These are phyloP conservation scores for Biscutella laevigata DNA, from an alignment of 441 rosid species.

Conservation along the genomic window DNA sequence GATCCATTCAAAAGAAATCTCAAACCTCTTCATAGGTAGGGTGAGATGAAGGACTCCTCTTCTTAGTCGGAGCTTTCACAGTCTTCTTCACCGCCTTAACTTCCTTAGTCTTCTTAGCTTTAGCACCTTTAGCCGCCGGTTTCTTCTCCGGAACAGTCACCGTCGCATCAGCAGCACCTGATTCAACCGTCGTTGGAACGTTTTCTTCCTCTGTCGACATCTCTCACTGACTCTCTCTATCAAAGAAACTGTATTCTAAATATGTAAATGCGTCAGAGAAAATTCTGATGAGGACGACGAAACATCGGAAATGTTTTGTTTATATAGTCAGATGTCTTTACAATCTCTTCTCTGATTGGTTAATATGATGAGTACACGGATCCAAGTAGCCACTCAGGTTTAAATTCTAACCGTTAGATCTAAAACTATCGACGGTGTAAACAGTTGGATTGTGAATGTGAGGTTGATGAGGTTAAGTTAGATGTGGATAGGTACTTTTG, in stretches of 20 bases:
- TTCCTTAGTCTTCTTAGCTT: constrained; percentile 42
- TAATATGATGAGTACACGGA: constrained; percentile 36
- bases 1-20: too few species aligned
- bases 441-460: constrained; percentile 1
- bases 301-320: constrained; percentile 22
- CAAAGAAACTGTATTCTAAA: neutral
- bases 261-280: constrained; percentile 15
- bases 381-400: constrained; percentile 32
- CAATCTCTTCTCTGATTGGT: constrained; percentile 51
- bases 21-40: constrained; percentile 76
- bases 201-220: constrained; percentile 25
- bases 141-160: constrained; percentile 26
- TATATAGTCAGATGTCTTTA: constrained; percentile 51
- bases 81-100: constrained; percentile 44
- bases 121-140: constrained; percentile 34
- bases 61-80: constrained; percentile 31
- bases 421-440: constrained; percentile 35
- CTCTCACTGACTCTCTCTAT: neutral
- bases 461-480: constrained; percentile 16
- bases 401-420: constrained; percentile 61
- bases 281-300: constrained; percentile 22
- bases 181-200: constrained; percentile 20
- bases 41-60: constrained; percentile 39
- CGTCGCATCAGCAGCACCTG: constrained; percentile 16
- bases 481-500: constrained; percentile 16